Evolutionary conservation across 176 grass and related monocot genomes (phyloP), one percentile per base, ranked within the genome.

Genomic region (Lolium multiflorum): DNA sequence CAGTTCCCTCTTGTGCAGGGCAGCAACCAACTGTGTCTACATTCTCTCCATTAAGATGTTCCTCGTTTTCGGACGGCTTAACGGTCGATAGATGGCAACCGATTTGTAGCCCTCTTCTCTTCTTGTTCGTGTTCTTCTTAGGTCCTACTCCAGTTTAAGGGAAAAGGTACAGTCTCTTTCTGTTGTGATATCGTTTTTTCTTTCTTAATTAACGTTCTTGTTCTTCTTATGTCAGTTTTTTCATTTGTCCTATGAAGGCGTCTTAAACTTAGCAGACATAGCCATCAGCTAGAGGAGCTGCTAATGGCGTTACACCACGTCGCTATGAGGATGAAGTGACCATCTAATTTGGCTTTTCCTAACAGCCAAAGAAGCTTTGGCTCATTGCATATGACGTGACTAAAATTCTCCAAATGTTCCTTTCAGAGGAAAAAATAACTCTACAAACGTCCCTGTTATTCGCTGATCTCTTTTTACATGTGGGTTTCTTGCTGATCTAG

Each of bases 351-450:
- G 76, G 81, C 85, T 81, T 65, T 65, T 72, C 65, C 28, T 50
- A 24, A 38, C 11, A 84, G 60, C 81, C 76, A 91, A 88, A 87
- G 59, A n/a, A 76, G 48, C 49, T 74, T 84, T 74, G 69, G 76
- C 58, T 60, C 48, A 71, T 69, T 70, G 41, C n/a, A n/a, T 52
- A 38, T 76, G 89, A 87, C 81, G 89, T 91, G 85, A 88, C 69
- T 81, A 51, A 81, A 68, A 68, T 59, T 81, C 71, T 26, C 48
- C 4, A 50, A 26, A 74, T 3, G 71, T 50, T 17, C 71, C 46
- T 50, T 74, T 74, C 71, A 50, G 71, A 26, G 71, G 12, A 49
- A 14, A 14, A 14, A 69, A 74, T 16, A 73, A 76, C 21, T 74
- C 44, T 50, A 81, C 80, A 70, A 61, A 84, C 60, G 81, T 84